Evolutionary conservation across 352 stramenopile species (phyloP).

Genomic region (Globisporangium barbulae): DNA sequence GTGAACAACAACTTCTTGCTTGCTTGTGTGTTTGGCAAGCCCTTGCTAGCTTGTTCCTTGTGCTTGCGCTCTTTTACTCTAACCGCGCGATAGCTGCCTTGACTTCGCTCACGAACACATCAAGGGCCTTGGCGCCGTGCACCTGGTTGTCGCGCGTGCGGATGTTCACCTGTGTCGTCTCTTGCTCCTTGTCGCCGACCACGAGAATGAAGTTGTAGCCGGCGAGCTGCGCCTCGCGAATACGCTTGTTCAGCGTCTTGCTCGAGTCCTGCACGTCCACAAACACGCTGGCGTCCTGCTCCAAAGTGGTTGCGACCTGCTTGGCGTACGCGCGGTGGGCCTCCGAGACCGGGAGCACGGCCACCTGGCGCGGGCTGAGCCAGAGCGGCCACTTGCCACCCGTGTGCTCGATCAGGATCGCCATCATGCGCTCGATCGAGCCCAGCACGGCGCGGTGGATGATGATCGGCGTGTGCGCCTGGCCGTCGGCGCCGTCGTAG

Average conservation of each 20-base stretch:
- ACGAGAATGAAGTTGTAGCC: conserved; percentile 88
- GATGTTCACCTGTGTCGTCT: conserved; percentile 55
- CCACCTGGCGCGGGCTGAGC: conserved; percentile 85
- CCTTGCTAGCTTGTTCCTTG: neutral
- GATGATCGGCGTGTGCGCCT: conserved; percentile 95
- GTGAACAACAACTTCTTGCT: neutral
- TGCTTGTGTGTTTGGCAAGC: neutral
- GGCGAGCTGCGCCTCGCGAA: conserved; percentile 76
- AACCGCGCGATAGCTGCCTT: conserved; percentile 54
- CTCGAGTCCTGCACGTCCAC: conserved; percentile 71
- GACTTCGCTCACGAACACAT: conserved; percentile 52
- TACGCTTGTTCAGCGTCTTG: conserved; percentile 85
- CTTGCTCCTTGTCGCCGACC: conserved; percentile 70
- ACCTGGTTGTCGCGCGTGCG: conserved; percentile 82
- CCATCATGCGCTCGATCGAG: conserved; percentile 98
- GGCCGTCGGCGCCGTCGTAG: conserved; percentile 88
- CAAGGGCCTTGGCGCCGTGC: conserved; percentile 58
- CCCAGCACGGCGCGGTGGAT: conserved; percentile 97
- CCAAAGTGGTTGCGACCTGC: conserved; percentile 41
- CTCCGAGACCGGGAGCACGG: conserved; percentile 67
- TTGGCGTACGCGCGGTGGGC: conserved; percentile 60
- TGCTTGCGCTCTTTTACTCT: conserved; percentile 36
- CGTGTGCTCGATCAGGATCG: conserved; percentile 97
- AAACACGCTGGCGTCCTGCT: conserved; percentile 40
- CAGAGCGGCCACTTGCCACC: conserved; percentile 97